Evolutionary conservation across 2,329 filamentous ascomycete genomes (phyloP).

Genomic region (Trichoderma atroviride): DNA sequence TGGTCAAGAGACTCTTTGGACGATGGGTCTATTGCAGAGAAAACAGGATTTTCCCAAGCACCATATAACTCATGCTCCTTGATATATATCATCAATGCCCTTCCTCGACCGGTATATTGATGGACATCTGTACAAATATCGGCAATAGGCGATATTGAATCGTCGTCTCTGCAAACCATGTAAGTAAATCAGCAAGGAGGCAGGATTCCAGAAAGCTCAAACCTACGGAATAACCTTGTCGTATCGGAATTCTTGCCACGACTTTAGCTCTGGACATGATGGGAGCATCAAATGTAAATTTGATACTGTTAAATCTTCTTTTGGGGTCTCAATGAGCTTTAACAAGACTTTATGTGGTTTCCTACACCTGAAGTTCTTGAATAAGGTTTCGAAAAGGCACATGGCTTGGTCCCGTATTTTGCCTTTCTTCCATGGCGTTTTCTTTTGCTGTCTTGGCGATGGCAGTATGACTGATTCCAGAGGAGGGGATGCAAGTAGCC

Average conservation of each 20-base stretch:
- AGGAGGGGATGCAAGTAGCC: not conserved
- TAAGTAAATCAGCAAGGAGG: not conserved
- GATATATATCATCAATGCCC: not conserved
- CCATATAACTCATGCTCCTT: not conserved
- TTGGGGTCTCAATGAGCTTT: not conserved
- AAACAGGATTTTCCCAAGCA: not conserved
- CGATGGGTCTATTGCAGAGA: not conserved
- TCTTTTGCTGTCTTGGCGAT: not conserved
- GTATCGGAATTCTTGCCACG: constrained; percentile 1
- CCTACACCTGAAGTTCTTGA: constrained; percentile 6
- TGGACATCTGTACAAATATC: constrained; percentile 4
- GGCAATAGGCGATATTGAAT: not conserved
- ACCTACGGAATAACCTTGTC: not conserved
- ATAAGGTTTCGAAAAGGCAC: constrained; percentile 4
- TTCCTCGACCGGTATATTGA: not conserved
- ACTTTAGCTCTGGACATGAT: not conserved
- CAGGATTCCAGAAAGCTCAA: not conserved
- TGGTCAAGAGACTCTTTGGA: constrained; percentile 23
- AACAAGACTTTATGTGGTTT: not conserved
- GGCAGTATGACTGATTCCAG: not conserved
- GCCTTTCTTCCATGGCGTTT: constrained; percentile 19
- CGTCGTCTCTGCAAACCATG: not conserved
- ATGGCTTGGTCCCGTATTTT: constrained; percentile 9
- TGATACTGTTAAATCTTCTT: not conserved
- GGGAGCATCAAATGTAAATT: constrained; percentile 3